These are phyloP conservation scores for Neurospora sp. DNA, from an alignment of 495 filamentous ascomycete species.

Conservation along the genomic window DNA sequence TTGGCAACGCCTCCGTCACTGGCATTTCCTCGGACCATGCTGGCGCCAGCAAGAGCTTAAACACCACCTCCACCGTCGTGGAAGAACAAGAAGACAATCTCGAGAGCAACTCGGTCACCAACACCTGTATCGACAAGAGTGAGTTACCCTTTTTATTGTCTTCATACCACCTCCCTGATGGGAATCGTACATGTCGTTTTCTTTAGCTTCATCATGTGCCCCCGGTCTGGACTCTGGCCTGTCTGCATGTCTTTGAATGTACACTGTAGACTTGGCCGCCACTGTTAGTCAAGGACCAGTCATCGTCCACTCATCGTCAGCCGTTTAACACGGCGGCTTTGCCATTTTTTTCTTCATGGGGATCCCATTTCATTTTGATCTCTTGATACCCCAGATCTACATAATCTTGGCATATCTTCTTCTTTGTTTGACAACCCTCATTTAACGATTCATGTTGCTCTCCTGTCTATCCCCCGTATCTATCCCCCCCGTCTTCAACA, in stretches of 20 bases:
- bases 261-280: background rate
- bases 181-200: background rate
- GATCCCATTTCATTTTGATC: background rate
- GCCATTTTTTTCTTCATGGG: background rate
- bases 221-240: background rate
- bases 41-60: background rate
- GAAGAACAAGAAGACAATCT: background rate
- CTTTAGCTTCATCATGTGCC: background rate
- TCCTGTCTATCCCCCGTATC: background rate
- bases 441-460: background rate
- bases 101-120: background rate
- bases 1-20: background rate
- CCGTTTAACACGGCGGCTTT: background rate
- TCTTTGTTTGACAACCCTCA: background rate
- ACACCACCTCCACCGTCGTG: background rate
- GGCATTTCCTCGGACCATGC: background rate
- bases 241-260: background rate
- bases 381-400: background rate
- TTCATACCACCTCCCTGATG: background rate
- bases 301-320: background rate
- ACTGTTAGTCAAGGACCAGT: background rate
- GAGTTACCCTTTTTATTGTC: background rate
- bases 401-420: background rate
- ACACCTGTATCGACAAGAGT: background rate
- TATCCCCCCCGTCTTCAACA: background rate